Evolutionary conservation across 352 stramenopile genomes (phyloP), one percentile per base, ranked within the genome.

Genomic region (Thraustochytrium sp.): DNA sequence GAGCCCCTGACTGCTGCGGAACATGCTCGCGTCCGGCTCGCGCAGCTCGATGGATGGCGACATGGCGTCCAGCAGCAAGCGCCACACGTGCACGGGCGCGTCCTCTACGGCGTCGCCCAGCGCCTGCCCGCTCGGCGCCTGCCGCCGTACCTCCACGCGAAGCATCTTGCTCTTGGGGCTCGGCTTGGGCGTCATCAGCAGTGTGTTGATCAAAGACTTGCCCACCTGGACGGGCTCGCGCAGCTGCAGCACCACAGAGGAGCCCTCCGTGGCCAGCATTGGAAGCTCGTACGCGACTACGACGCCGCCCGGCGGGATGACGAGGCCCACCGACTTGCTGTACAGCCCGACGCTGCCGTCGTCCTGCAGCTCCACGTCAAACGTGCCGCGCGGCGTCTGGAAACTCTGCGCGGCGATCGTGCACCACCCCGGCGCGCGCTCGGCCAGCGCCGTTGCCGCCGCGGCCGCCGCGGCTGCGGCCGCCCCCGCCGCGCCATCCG

Each of bases 101-200:
- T 80, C 68, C 26, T 68, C 46, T 4, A 80, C 37, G n/a, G 18
- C n/a, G 5, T 80, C 44, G 34, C 46, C 44, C 9, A 72, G 59
- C 4, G 59, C 31, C 9, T 21, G 40, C 1, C 46, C 46, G 9
- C 59, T 31, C 9, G 59, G 59, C 26, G 59, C 36, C 8, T 21
- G 18, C 34, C n/a, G 16, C 44, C 34, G 68, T 18, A 80, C 5
- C 13, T 63, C 40, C 5, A 80, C 68, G 31, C 23, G 31, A 9
- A 80, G 42, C n/a, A 49, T 11, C 51, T 80, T 80, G 68, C 68
- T 80, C 53, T 80, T 80, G 18, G 68, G 68, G 29, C 11, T 29
- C 49, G 68, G 46, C 53, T 80, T 80, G 18, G 68, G 68, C 16
- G 68, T 80, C 5, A 64, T 11, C 53, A 80, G 42, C 34, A 80